Percentiles rank a stretch among this genome's conserved stretches.
phyloP scores from a whole-genome alignment of 495 filamentous ascomycete species.

The Penicillium coffeae region DNA sequence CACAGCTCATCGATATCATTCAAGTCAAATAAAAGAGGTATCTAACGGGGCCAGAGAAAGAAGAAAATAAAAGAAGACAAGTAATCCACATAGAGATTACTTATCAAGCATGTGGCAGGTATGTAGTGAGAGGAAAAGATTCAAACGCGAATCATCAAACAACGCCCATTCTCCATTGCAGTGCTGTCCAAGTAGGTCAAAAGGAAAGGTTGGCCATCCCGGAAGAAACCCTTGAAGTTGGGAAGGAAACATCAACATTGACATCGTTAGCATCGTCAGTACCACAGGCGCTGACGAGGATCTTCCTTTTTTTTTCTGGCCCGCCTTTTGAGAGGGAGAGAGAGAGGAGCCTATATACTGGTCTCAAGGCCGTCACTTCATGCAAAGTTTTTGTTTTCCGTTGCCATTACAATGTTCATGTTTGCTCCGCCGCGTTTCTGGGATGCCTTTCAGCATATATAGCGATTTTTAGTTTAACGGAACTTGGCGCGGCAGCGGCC shows the following conservation, averaged over 20 bases:
- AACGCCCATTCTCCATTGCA: constrained; percentile 25
- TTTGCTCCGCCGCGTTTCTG: constrained; percentile 4
- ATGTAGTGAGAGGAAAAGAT: constrained; percentile 9
- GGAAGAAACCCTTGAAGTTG: neutral
- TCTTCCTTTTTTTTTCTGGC: neutral
- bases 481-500: constrained; percentile 91
- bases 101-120: constrained; percentile 10
- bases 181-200: constrained; percentile 8
- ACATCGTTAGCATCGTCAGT: neutral
- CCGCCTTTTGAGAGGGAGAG: neutral
- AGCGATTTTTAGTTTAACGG: constrained; percentile 30
- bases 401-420: neutral
- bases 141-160: constrained; percentile 14
- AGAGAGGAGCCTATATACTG: no score
- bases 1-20: constrained; percentile 25
- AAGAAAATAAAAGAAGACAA: constrained; percentile 7
- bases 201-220: neutral
- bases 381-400: neutral
- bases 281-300: no score
- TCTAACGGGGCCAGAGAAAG: constrained; percentile 19
- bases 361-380: no score
- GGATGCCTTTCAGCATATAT: neutral
- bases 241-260: neutral
- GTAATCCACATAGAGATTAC: constrained; percentile 13
- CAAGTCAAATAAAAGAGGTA: constrained; percentile 23